phyloP scores from a whole-genome alignment of 2,329 filamentous ascomycete genomes.

The Fusarium sp. region DNA sequence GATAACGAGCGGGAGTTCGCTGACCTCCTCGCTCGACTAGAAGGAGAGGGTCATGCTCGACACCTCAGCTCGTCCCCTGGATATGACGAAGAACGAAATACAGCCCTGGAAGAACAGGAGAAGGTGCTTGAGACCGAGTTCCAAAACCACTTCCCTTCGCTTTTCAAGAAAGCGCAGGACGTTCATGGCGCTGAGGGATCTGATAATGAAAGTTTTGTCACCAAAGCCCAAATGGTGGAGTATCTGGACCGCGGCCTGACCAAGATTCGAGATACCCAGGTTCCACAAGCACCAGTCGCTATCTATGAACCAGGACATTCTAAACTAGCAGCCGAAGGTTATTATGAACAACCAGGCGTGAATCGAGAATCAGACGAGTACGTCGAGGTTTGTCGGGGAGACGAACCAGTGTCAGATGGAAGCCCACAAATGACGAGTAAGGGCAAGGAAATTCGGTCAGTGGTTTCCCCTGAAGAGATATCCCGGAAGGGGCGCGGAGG shows the following conservation, averaged over 20 bases:
- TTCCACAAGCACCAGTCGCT: constrained; percentile 28
- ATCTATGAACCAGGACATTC: constrained; percentile 48
- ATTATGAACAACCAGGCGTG: constrained; percentile 44
- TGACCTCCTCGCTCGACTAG: constrained; percentile 59
- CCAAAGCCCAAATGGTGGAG: constrained; percentile 62
- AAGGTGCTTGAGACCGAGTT: constrained; percentile 64
- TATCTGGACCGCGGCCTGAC: constrained; percentile 61
- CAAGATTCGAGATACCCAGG: constrained; percentile 55
- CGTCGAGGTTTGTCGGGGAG: constrained; percentile 50
- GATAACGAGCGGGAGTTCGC: constrained; percentile 57
- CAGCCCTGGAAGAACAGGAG: constrained; percentile 60
- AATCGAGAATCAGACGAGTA: constrained; percentile 52
- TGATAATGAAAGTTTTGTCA: constrained; percentile 54
- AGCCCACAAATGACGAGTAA: constrained; percentile 36
- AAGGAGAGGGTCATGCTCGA: constrained; percentile 57
- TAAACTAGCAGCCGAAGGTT: constrained; percentile 50
- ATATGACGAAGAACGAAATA: constrained; percentile 56
- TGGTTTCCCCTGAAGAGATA: constrained; percentile 35
- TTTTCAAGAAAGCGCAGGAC: constrained; percentile 60
- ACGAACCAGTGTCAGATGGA: constrained; percentile 39
- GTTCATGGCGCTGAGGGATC: constrained; percentile 51
- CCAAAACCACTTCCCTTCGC: constrained; percentile 57
- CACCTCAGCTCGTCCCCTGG: constrained; percentile 55
- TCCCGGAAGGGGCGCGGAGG: constrained; percentile 48
- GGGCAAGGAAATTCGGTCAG: constrained; percentile 39